Conservation (phyloP, 306 rosid genomes). For the Canavalia ensiformis region DNA sequence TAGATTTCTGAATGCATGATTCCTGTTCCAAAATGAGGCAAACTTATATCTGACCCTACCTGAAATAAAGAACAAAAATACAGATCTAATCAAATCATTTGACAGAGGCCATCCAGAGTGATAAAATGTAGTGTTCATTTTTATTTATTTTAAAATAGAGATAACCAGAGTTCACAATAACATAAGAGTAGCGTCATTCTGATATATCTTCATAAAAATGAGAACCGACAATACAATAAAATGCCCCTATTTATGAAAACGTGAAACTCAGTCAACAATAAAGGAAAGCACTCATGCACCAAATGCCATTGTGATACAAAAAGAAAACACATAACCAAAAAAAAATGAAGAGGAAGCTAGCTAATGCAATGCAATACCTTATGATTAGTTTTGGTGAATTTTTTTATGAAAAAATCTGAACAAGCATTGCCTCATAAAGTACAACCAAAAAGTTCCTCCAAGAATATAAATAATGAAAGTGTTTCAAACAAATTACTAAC, state of each 20-base stretch:
- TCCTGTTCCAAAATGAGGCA: slow-evolving; percentile 99
- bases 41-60: slow-evolving; percentile 97
- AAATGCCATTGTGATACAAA: slow-evolving; percentile 30
- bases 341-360: not conserved
- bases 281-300: slow-evolving; percentile 19
- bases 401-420: slow-evolving; percentile 38
- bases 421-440: slow-evolving; percentile 30
- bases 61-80: slow-evolving; percentile 61
- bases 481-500: slow-evolving; percentile 65
- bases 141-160: slow-evolving; percentile 34
- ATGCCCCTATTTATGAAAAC: slow-evolving; percentile 28
- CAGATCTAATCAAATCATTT: slow-evolving; percentile 44
- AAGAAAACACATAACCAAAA: not conserved
- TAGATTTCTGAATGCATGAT: slow-evolving; percentile 84
- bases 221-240: slow-evolving; percentile 18
- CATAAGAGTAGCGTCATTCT: not conserved
- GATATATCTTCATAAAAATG: slow-evolving; percentile 20
- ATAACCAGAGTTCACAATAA: slow-evolving; percentile 1
- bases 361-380: slow-evolving; percentile 29
- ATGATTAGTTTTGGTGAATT: slow-evolving; percentile 19
- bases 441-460: slow-evolving; percentile 1
- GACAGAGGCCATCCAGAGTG: slow-evolving; percentile 10
- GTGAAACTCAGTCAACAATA: slow-evolving; percentile 16
- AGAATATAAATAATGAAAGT: slow-evolving; percentile 22
- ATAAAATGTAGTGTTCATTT: slow-evolving; percentile 25